Evolutionary conservation across 345 rosid species (phyloP).

Genomic region (Cardamine chenopodiifolia): DNA sequence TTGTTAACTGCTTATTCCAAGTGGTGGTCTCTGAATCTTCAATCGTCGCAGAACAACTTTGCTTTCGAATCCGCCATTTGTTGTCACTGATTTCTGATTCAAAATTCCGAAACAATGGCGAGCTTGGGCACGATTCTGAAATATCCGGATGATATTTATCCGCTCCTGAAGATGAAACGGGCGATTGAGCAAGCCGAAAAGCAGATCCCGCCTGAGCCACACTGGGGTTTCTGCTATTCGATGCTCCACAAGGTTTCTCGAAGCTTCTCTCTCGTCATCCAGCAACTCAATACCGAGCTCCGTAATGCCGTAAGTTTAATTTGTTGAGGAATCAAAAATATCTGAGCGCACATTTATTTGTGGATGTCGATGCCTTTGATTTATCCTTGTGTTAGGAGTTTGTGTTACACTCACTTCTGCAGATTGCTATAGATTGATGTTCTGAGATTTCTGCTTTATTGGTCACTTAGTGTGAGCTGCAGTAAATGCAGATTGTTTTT

Average conservation of each 20-base stretch:
- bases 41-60: neutral
- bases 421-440: neutral
- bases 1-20: neutral
- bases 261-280: slow-evolving; percentile 86
- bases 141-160: slow-evolving; percentile 86
- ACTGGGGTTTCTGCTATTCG: slow-evolving; percentile 88
- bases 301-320: slow-evolving; percentile 73
- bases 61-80: slow-evolving; percentile 19
- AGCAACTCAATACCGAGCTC: slow-evolving; percentile 79
- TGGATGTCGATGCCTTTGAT: neutral
- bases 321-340: slow-evolving; percentile 18
- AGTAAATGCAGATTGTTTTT: neutral
- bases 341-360: slow-evolving; percentile 12
- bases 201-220: slow-evolving; percentile 91
- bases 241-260: slow-evolving; percentile 95
- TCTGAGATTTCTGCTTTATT: slow-evolving; percentile 10
- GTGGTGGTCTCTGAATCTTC: slow-evolving; percentile 25
- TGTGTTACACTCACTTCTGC: neutral
- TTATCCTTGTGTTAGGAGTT: neutral
- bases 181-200: slow-evolving; percentile 74
- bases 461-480: neutral
- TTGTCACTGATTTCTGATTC: slow-evolving; percentile 25
- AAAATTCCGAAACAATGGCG: slow-evolving; percentile 54
- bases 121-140: slow-evolving; percentile 65
- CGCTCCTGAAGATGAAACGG: slow-evolving; percentile 79